Conservation (phyloP, 2,329 filamentous ascomycete genomes). For the Fusarium scirpi region DNA sequence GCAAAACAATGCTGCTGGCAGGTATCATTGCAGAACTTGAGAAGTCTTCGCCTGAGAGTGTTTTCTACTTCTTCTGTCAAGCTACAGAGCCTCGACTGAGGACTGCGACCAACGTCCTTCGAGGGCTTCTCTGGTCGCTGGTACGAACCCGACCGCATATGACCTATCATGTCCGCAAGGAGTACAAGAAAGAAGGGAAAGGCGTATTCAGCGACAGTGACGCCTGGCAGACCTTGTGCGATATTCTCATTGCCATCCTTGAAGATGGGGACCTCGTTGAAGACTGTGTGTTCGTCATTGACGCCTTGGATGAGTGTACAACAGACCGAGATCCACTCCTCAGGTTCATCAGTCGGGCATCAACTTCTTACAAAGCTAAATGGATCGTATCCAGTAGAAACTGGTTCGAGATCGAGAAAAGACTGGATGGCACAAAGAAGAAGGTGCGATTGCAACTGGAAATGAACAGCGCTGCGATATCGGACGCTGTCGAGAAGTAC, state of each 20-base stretch:
- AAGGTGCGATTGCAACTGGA: conserved; percentile 46
- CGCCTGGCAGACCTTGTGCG: neutral
- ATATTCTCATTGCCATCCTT: neutral
- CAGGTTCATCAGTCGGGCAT: neutral
- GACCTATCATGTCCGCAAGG: conserved; percentile 47
- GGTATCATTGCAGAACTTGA: conserved; percentile 43
- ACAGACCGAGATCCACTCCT: neutral
- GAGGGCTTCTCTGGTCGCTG: conserved; percentile 58
- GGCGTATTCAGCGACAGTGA: neutral
- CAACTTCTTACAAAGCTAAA: conserved; percentile 41
- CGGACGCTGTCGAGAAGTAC: neutral
- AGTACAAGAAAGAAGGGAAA: neutral
- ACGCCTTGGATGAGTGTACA: conserved; percentile 10
- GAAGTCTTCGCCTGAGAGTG: fast-evolving
- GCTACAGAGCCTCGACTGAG: conserved; percentile 50
- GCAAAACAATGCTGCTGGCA: conserved; percentile 53
- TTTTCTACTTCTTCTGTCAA: conserved; percentile 56
- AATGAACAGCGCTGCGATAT: neutral
- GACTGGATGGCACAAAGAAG: neutral
- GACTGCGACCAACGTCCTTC: conserved; percentile 55
- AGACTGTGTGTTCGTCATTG: neutral
- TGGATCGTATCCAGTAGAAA: conserved; percentile 62
- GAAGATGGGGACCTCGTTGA: neutral
- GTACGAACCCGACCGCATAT: conserved; percentile 50
- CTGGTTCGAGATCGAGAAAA: conserved; percentile 46